Evolutionary conservation across 371 early-diverging fungal species (phyloP).

Genomic region (Saksenaea vasiformis): DNA sequence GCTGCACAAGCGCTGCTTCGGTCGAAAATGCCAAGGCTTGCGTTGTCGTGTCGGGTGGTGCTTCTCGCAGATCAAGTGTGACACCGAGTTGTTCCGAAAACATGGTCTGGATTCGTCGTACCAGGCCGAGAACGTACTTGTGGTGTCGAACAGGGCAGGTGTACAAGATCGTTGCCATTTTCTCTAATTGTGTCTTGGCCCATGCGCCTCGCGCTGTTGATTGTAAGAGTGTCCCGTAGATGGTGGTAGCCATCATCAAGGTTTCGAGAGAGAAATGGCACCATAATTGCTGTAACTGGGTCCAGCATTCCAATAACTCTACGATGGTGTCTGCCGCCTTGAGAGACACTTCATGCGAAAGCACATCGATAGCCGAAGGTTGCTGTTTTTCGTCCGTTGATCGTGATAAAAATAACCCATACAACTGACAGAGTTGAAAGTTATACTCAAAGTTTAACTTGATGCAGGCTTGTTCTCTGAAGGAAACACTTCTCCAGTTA

Average conservation of each 20-base stretch:
- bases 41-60: neutral
- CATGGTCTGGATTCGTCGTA: slow-evolving; percentile 17
- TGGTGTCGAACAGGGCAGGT: slow-evolving; percentile 29
- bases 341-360: slow-evolving; percentile 28
- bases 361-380: neutral
- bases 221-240: slow-evolving; percentile 14
- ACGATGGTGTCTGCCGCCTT: slow-evolving; percentile 39
- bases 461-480: slow-evolving; percentile 50
- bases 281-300: slow-evolving; percentile 42
- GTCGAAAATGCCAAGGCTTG: neutral
- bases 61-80: neutral
- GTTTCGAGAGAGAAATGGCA: slow-evolving; percentile 55
- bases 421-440: slow-evolving; percentile 48
- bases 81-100: slow-evolving; percentile 7
- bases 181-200: slow-evolving; percentile 16
- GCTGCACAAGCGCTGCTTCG: neutral
- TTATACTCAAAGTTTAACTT: slow-evolving; percentile 54
- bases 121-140: slow-evolving; percentile 22
- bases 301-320: slow-evolving; percentile 44
- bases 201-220: neutral
- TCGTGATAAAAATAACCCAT: slow-evolving; percentile 36
- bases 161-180: slow-evolving; percentile 13
- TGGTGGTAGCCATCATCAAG: slow-evolving; percentile 36
- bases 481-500: slow-evolving; percentile 33
- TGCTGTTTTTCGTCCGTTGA: slow-evolving; percentile 12